Base-by-base conservation (phyloP, 2,329 filamentous ascomycete genomes). In the Cadophora sp. region DNA sequence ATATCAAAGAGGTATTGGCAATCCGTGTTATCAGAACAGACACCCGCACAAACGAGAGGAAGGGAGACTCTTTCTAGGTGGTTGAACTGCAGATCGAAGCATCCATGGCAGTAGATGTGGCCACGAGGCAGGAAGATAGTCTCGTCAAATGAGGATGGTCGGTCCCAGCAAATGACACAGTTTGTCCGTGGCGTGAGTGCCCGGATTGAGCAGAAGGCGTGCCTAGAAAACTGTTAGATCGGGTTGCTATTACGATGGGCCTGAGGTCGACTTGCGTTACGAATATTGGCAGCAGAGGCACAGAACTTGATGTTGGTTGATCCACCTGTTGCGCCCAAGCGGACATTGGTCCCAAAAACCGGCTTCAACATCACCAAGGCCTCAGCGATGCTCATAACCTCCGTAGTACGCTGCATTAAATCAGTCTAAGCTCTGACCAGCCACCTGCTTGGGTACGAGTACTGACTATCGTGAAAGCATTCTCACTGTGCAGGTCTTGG, bases 61-160 rank as follows among this genome's bases (percentile, higher is more conserved):
- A 62, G 16, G 7, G 11, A 12, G 12, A 11, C 8, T 19, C 34
- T 16, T n/a, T 51, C 29, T 3, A 24, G 16, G 14, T 26, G 11
- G 9, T 11, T 31, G 7, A 48, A 29, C 8, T 31, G 50, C 1
- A 7, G 0, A 16, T 12, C 6, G 7, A 64, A 31, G 29, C 62
- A 64, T 16, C 34, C 50, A 7, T 16, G 3, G 31, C 62, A 64
- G 19, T 64, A 58, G 19, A 31, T 50, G 19, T 64, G 62, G 16
- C 50, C 50, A 24, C 62, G 58, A 31, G 11, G 24, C 7, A 46
- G 4, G 16, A 12, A 24, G 22, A 64, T 24, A 16, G 53, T 22
- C 4, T 58, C 37, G 24, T 58, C 34, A n/a, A 6, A 24, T n/a
- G 43, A 29, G 4, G 6, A 14, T 8, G 60, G 60, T 6, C 43